Evolutionary conservation across 306 rosid genomes (phyloP), one percentile per base, ranked within the genome.

Genomic region (Glycyrrhiza uralensis): DNA sequence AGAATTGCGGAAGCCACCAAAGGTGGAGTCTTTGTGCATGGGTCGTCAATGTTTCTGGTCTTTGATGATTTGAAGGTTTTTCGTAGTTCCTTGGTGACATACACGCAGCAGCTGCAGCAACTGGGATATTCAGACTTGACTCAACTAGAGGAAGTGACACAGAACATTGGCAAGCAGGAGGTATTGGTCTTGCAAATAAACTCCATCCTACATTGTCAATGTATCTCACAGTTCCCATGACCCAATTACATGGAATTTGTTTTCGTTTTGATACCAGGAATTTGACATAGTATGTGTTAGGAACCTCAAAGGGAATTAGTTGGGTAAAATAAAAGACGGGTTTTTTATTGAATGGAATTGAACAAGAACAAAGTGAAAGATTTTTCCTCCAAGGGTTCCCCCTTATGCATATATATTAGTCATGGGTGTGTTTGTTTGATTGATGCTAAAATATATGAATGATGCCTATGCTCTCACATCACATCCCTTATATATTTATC

Each of bases 11-110:
- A 74, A 10, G 46, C 1, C 0, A n/a, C n/a, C n/a, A 7, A 12
- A 17, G 10, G n/a, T 57, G 80, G 75, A 2, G 69, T 67, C 8
- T 76, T 76, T 67, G 80, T 67, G n/a, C 12, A 67, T 56, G 70
- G 75, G 36, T 67, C n/a, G n/a, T n/a, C 70, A 0, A 0, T 44
- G 63, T 76, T 76, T 68, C 22, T 68, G 52, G 81, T 76, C 3
- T 67, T 46, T 32, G 81, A 76, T 57, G 81, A 76, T 76, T 60
- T 76, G 39, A 67, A 19, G 33, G 11, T 76, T 76, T 63, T 76
- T 26, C 81, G 76, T 0, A 15, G 76, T 18, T 46, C 81, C 15
- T 58, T 76, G 63, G 6, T 46, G 10, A 67, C 26, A 2, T 76
- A 75, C 20, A 11, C 68, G 70, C 3, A 67, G 63, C 2, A 45